Percentiles rank a stretch among this genome's conserved stretches.
phyloP scores from a whole-genome alignment of 2,329 filamentous ascomycete species.

The Nigrospora sphaerica region DNA sequence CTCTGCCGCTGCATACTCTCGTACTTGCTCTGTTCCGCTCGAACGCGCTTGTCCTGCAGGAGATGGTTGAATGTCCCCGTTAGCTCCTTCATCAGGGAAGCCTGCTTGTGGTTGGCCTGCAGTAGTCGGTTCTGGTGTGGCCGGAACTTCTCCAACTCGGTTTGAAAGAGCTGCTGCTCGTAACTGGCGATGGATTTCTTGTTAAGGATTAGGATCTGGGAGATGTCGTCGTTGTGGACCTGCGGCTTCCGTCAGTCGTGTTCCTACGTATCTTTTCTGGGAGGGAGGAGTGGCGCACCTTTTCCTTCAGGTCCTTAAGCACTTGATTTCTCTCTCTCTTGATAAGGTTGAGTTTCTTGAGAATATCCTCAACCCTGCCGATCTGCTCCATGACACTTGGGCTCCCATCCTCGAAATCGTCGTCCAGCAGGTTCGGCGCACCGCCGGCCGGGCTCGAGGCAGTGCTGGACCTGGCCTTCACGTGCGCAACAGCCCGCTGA shows the following conservation, averaged over 20 bases:
- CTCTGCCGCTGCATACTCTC: conserved; percentile 80
- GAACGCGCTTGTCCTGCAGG: conserved; percentile 87
- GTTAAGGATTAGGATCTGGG: conserved; percentile 92
- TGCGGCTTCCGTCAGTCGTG: conserved; percentile 25
- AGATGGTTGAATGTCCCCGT: conserved; percentile 81
- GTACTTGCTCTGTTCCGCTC: conserved; percentile 91
- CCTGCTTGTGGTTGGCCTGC: conserved; percentile 93
- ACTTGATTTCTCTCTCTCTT: conserved; percentile 90
- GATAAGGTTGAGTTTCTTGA: conserved; percentile 86
- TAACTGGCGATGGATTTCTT: conserved; percentile 94
- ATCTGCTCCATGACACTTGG: conserved; percentile 87
- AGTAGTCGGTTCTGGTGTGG: conserved; percentile 86
- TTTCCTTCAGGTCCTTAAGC: conserved; percentile 94
- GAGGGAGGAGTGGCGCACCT: conserved; percentile 49
- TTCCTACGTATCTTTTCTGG: too few species aligned
- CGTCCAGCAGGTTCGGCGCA: conserved; percentile 80
- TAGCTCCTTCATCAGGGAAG: conserved; percentile 88
- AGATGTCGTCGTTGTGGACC: conserved; percentile 96
- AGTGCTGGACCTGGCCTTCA: conserved; percentile 57
- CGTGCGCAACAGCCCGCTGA: conserved; percentile 76
- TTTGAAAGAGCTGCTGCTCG: conserved; percentile 86
- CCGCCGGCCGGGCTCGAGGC: conserved; percentile 50
- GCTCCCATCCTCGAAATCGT: conserved; percentile 77
- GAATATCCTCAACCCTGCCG: conserved; percentile 74
- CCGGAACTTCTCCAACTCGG: conserved; percentile 95